A percentile compares a stretch with the other conserved stretches of the same genome.
phyloP scores from a whole-genome alignment of 495 filamentous ascomycete species.

The Lepraria neglecta region DNA sequence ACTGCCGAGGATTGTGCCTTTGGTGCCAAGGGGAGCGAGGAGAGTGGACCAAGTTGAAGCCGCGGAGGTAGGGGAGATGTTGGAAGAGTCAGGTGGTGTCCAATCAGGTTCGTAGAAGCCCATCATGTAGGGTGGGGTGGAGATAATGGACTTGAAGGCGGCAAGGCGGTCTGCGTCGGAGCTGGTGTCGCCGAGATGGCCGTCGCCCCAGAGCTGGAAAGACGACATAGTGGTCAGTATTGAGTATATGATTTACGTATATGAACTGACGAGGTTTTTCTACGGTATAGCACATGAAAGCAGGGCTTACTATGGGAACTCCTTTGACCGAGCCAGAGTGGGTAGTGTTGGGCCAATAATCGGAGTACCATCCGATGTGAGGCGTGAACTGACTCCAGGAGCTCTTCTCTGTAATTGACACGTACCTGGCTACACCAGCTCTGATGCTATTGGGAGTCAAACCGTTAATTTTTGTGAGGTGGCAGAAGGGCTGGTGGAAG shows the following conservation, averaged over 20 bases:
- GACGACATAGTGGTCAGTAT: not conserved
- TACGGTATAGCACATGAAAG: too few species aligned
- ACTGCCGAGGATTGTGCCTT: slow-evolving; percentile 24
- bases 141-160: slow-evolving; percentile 22
- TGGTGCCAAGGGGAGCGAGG: slow-evolving; percentile 21
- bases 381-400: not conserved
- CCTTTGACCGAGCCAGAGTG: slow-evolving; percentile 3
- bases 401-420: not conserved
- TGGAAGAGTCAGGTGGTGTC: slow-evolving; percentile 24
- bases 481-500: not conserved
- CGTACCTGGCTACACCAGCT: slow-evolving; percentile 1
- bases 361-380: slow-evolving; percentile 7
- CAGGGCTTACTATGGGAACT: not conserved
- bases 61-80: slow-evolving; percentile 23
- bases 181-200: not conserved
- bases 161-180: slow-evolving; percentile 20
- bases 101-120: slow-evolving; percentile 34
- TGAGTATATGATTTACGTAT: not conserved
- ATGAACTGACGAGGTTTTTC: too few species aligned
- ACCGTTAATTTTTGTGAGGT: not conserved
- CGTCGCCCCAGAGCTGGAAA: not conserved
- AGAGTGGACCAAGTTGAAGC: slow-evolving; percentile 26
- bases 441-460: not conserved
- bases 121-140: slow-evolving; percentile 27
- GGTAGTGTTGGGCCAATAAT: slow-evolving; percentile 12